Evolutionary conservation across 495 filamentous ascomycete genomes (phyloP), one percentile per base, ranked within the genome.

Genomic region (Tuber calosporum): DNA sequence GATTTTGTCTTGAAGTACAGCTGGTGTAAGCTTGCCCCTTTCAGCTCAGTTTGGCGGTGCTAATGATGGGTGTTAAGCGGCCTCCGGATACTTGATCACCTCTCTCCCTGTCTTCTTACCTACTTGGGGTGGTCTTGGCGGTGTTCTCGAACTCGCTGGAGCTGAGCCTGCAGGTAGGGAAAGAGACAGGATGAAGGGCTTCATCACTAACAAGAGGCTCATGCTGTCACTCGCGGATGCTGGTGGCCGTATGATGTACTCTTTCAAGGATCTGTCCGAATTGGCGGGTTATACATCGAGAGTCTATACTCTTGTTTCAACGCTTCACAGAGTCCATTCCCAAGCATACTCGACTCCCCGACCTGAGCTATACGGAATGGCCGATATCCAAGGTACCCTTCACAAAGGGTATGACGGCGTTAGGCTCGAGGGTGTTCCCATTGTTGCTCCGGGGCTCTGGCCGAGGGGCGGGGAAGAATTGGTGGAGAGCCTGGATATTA

Each of bases 181-280:
- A 81, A 88, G 90, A 43, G 87, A 87, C 72, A 91, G 96, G 41
- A 98, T 97, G 94, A 93, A 94, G 84, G 90, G 94, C n/a, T 99
- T 99, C 83, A 96, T 99, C 83, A 97, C 95, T 22, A 99, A 99
- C 83, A 97, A 98, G 83, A 91, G 96, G 2, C 88, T 99, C 71
- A 98, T 99, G 96, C 88, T 99, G 39, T 97, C 95, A 30, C 87
- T 98, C 22, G 96, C 96, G 6, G 96, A 99, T 82, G 96, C 96
- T 13, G 96, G 96, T 71, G 93, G 94, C 34, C 87, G 96, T 45
- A 95, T 99, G 90, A 99, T 99, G 96, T 98, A 98, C 84, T 93
- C 90, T 76, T 94, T 99, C 84, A 99, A 99, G 84, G 96, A 99
- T 79, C 90, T 99, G 41, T 93, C 94, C 13, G 96, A 98, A 82